Base-by-base conservation (phyloP, 1,139 yeast genomes). In the Debaryomyces sp. region DNA sequence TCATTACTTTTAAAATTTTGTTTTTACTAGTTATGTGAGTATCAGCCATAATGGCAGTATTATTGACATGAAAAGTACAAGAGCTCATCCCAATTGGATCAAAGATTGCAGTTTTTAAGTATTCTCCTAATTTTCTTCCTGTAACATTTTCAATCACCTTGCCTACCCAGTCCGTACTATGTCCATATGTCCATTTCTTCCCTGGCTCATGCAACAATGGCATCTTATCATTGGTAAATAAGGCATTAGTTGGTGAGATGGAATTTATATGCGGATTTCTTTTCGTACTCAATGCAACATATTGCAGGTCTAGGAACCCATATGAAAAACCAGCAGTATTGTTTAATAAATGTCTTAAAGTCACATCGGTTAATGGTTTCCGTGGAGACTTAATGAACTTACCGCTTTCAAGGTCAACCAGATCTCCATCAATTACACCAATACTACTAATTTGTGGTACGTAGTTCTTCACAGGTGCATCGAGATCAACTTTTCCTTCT, bases 141-240 rank as follows among this genome's bases (percentile, higher is more conserved):
- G 78, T 58, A n/a, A 78, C 67, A 30, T 66, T 64, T 53, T 78
- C 71, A 24, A 82, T 63, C 1, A 79, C 67, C 30, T 70, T 62
- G 1, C 86, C 85, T 4, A 78, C 74, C 82, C 84, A 78, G 55
- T 82, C 87, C 33, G 72, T 64, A 45, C 74, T 70, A 45, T 72
- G 71, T 15, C 87, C 86, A 58, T 82, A 82, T 45, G 62, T 59
- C 77, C 81, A 82, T 8, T 62, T 55, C 0, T 78, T 61, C 1
- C 86, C 86, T 1, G 87, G 87, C 55, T 82, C 84, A 49, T 68
- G 71, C 3, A 72, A 50, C 44, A 82, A 66, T 0, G 85, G 85
- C 46, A 62, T 62, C 50, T 66, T 62, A 3, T 61, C 58, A 38
- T 64, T 61, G 37, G 61, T 51, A 51, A 72, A 73, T 29, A 64